Conservation (phyloP, 345 rosid genomes). For the Populus simonii region DNA sequence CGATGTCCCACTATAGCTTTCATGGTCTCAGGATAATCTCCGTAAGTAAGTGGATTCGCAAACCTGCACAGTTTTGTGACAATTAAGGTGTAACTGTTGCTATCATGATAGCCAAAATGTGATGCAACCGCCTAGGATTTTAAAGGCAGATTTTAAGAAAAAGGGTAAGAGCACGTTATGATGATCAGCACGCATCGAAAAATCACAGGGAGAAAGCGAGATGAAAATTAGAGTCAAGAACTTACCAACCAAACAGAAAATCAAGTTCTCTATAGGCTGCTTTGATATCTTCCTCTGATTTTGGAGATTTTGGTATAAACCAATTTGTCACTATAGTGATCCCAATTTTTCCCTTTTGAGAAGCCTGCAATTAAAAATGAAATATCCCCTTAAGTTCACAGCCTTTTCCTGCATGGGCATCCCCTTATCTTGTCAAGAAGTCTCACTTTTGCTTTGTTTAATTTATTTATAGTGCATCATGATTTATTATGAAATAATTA, state of each 20-base stretch:
- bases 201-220: not conserved
- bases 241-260: constrained; percentile 24
- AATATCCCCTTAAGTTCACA: too few species aligned
- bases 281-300: constrained; percentile 8
- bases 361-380: constrained; percentile 13
- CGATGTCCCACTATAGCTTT: constrained; percentile 39
- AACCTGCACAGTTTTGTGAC: constrained; percentile 31
- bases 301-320: constrained; percentile 25
- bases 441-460: too few species aligned
- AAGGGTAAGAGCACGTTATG: too few species aligned
- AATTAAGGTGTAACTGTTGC: too few species aligned
- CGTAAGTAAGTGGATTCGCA: constrained; percentile 46
- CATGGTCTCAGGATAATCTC: constrained; percentile 64
- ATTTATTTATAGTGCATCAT: too few species aligned
- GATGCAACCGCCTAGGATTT: too few species aligned
- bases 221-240: not conserved
- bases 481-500: too few species aligned
- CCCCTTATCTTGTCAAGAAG: too few species aligned
- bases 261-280: constrained; percentile 13
- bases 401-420: too few species aligned
- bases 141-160: too few species aligned
- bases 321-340: constrained; percentile 20
- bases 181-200: too few species aligned
- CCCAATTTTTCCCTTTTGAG: constrained; percentile 41
- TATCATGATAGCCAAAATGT: too few species aligned